These are phyloP conservation scores for Pseudogymnoascus sp. DNA, from an alignment of 2,329 filamentous ascomycete genomes.

Conservation along the genomic window DNA sequence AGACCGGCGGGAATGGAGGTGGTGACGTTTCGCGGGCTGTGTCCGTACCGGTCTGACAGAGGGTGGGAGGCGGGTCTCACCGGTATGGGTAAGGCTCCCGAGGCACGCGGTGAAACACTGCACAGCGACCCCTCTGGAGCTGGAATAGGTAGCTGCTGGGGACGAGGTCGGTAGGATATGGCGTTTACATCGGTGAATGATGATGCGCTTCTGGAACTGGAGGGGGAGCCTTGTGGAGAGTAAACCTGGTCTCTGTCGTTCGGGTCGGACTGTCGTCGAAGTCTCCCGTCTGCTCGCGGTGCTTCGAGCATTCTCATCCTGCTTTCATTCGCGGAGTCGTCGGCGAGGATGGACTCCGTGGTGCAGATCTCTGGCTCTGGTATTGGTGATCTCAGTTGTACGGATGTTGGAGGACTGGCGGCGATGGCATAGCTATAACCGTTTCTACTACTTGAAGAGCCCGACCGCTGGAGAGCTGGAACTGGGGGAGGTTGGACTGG, in stretches of 20 bases:
- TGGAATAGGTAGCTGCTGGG: not conserved
- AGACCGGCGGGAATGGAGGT: slow-evolving; percentile 24
- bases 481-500: not conserved
- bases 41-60: not conserved
- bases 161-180: not conserved
- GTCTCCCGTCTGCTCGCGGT: not conserved
- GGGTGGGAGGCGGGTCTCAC: not conserved
- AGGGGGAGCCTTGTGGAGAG: not conserved
- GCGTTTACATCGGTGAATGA: not conserved
- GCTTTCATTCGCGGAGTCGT: not conserved
- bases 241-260: not conserved
- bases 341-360: slow-evolving; percentile 8
- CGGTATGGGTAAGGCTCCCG: not conserved
- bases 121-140: not conserved
- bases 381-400: slow-evolving; percentile 1
- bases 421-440: not conserved
- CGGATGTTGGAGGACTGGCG: not conserved
- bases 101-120: not conserved
- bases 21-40: not conserved
- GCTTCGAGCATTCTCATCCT: not conserved
- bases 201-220: not conserved
- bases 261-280: not conserved
- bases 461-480: not conserved
- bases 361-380: slow-evolving; percentile 10
- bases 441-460: not conserved